Evolutionary conservation across 2,329 filamentous ascomycete genomes (phyloP), one percentile per base, ranked within the genome.

Genomic region (Hypoxylon sp.): DNA sequence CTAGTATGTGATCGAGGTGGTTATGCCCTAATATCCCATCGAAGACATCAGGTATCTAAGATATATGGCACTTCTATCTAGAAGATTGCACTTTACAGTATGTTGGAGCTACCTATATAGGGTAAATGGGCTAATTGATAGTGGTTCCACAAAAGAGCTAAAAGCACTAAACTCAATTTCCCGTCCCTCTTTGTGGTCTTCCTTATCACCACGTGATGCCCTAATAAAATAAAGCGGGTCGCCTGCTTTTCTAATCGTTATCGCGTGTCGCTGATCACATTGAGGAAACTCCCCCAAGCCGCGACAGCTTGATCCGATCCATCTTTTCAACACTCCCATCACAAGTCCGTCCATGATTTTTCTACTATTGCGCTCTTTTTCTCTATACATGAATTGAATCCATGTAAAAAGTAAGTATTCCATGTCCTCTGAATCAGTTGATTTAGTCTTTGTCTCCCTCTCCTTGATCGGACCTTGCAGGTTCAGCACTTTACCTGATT

Each of bases 301-400:
- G 73, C 72, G 72, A 72, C 73, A 74, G 72, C 73, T 75, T 68
- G 63, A 70, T 66, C 60, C 52, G 63, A 56, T 66, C 60, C 60
- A 63, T 50, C 58, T 55, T 60, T 62, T 53, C n/a, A 3, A 53
- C 58, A 23, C 34, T 59, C 53, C 46, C 51, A 46, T 25, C 14
- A 59, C 5, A 45, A 56, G 7, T 23, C 41, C n/a, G 34, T 41
- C 46, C 3, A 62, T 49, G 50, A 23, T 32, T 10, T 49, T 46
- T 34, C 6, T 28, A 45, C 9, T 36, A 45, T 58, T 49, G 17
- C 38, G 23, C 57, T 23, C 46, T 25, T 53, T 14, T 66, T 43
- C 21, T 7, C 25, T 19, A 25, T 28, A 41, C 53, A 46, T 28
- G 3, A 36, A 50, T 34, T 49, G 41, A 14, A 71, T 72, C 72